Evolutionary conservation across 169 alveolate species (phyloP), one percentile per base, ranked within the genome.

Genomic region (Plasmodium knowlesi): DNA sequence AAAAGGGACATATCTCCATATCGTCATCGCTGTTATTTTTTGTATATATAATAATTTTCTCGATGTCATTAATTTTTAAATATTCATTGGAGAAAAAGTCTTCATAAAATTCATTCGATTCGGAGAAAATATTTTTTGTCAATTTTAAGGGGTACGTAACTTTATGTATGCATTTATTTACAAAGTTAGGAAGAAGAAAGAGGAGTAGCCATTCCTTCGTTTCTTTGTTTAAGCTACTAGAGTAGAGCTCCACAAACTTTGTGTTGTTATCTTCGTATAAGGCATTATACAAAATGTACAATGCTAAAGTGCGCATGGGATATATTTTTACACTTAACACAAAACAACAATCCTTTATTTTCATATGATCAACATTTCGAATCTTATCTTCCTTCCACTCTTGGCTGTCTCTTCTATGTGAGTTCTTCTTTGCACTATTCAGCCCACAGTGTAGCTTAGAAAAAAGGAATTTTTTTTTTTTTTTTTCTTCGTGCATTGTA

Each of bases 41-140:
- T 53, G 93, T 74, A 25, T 86, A 86, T 39, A 86, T 86, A 12
- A 86, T 86, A 73, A 86, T 86, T 54, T 86, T 86, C 80, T 86
- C 93, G 3, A 86, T 86, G 30, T 86, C 93, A 86, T 86, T 86
- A 19, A 86, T 78, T 86, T 86, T 86, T 86, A 57, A 39, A 70
- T 86, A 86, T 76, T 86, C 93, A 86, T 86, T 86, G n/a, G 93
- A 86, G 46, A 86, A 86, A 76, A 86, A 86, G 54, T 86, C 93
- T 86, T 86, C 93, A 86, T 86, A 86, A 76, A 74, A 86, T 25
- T 86, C 93, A 19, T 61, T 86, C 32, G 93, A 86, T 57, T 86
- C 93, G 41, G 73, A 70, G 41, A 86, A 86, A 10, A 86, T 86
- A 86, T 86, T 86, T 74, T 76, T 86, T 6, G 86, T 86, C 70